phyloP scores from a whole-genome alignment of 2,329 filamentous ascomycete species.

The Thielaviopsis euricoi region DNA sequence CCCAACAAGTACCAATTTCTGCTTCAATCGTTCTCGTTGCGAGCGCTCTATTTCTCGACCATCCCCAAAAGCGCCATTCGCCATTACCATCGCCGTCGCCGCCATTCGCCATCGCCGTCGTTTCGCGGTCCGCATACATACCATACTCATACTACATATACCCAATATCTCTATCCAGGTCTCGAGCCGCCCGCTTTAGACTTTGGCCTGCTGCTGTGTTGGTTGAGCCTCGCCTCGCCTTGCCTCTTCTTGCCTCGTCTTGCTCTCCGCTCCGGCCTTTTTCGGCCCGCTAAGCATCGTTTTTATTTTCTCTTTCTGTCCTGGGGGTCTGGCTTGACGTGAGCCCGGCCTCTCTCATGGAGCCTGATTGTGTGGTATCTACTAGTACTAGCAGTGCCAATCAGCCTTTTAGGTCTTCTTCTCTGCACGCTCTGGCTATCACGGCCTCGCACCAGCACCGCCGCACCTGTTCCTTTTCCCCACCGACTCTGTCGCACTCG shows the following conservation, averaged over 20 bases:
- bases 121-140: neutral
- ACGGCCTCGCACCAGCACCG: constrained; percentile 3
- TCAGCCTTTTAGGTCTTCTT: constrained; percentile 4
- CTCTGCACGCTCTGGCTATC: constrained; percentile 6
- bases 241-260: neutral
- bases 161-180: neutral
- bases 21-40: neutral
- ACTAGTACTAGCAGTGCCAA: constrained; percentile 3
- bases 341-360: constrained; percentile 10
- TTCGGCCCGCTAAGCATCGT: neutral
- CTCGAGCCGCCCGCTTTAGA: neutral
- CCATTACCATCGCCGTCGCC: neutral
- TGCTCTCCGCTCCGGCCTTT: neutral
- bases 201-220: neutral
- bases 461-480: neutral
- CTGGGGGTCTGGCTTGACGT: neutral
- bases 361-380: constrained; percentile 4
- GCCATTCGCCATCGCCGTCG: neutral
- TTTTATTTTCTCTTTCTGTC: no score
- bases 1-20: neutral
- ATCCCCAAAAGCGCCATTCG: neutral
- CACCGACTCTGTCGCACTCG: neutral
- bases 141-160: neutral
- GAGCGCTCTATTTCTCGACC: constrained; percentile 1
- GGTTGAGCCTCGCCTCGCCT: neutral